Evolutionary conservation across 495 filamentous ascomycete genomes (phyloP).

Genomic region (Aspergillus carlsbadensis): DNA sequence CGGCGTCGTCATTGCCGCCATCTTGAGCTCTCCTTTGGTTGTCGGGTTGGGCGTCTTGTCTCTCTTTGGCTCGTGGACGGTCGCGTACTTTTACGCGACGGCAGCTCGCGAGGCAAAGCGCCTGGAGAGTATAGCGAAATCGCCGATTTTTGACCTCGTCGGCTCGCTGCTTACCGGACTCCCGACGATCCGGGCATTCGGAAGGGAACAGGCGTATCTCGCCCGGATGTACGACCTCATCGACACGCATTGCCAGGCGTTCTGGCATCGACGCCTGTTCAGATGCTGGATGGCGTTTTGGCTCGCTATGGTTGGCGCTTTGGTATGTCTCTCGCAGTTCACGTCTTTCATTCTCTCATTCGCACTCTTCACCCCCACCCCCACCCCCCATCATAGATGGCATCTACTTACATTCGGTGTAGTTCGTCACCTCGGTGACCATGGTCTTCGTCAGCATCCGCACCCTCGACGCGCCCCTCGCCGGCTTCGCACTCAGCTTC

Average conservation of each 20-base stretch:
- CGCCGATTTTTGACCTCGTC: constrained; percentile 77
- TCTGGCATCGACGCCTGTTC: constrained; percentile 69
- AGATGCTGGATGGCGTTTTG: constrained; percentile 66
- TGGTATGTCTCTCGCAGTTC: too few species aligned
- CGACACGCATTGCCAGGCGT: constrained; percentile 60
- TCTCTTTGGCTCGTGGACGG: constrained; percentile 15
- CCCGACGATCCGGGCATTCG: constrained; percentile 73
- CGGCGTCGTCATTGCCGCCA: constrained; percentile 33
- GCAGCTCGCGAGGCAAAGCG: constrained; percentile 76
- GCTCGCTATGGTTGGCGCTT: constrained; percentile 15
- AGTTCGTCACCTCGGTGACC: constrained; percentile 53
- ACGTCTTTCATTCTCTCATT: too few species aligned
- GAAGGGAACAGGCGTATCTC: constrained; percentile 61
- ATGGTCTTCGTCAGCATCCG: constrained; percentile 50
- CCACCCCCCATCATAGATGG: too few species aligned
- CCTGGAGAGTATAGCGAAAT: constrained; percentile 69
- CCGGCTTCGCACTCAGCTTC: constrained; percentile 65
- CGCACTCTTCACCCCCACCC: too few species aligned
- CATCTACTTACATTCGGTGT: too few species aligned
- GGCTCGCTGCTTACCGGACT: constrained; percentile 68
- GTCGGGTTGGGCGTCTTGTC: constrained; percentile 20
- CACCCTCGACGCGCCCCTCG: constrained; percentile 62
- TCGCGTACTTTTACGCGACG: constrained; percentile 48
- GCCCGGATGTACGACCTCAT: constrained; percentile 64
- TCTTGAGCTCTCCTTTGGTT: constrained; percentile 31